Conservation (phyloP, 1,284 basidiomycete species). For the Ustilago crameri region DNA sequence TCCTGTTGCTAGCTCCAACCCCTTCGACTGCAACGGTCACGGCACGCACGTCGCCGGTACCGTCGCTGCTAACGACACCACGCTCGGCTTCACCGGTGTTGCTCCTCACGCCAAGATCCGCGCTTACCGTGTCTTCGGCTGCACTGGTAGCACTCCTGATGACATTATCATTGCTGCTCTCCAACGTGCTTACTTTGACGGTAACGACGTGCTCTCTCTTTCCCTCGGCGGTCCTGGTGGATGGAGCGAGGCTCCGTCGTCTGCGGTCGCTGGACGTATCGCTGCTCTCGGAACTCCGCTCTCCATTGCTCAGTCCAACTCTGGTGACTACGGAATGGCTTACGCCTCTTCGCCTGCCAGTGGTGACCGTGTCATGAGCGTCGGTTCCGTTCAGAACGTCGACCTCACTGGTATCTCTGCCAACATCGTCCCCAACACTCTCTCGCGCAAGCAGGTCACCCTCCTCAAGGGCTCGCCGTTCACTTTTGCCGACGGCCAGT, state of each 20-base stretch:
- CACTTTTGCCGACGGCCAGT: constrained; percentile 35
- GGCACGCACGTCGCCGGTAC: constrained; percentile 77
- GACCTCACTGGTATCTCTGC: constrained; percentile 49
- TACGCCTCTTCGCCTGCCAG: constrained; percentile 69
- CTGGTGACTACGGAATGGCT: constrained; percentile 68
- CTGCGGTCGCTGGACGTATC: constrained; percentile 44
- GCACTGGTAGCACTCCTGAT: constrained; percentile 63
- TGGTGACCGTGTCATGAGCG: constrained; percentile 65
- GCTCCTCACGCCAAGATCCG: constrained; percentile 56
- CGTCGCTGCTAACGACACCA: constrained; percentile 73
- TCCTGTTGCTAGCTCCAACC: constrained; percentile 68
- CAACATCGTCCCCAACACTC: constrained; percentile 33
- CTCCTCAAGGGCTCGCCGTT: constrained; percentile 47
- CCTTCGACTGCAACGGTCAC: constrained; percentile 67
- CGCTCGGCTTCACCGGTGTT: constrained; percentile 55
- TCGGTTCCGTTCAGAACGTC: constrained; percentile 65
- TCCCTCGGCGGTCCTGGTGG: constrained; percentile 73
- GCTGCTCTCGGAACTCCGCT: constrained; percentile 45
- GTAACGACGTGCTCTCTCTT: constrained; percentile 74
- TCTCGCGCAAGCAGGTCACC: constrained; percentile 35
- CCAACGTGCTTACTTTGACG: constrained; percentile 62
- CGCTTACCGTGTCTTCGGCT: constrained; percentile 70
- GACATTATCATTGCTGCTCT: constrained; percentile 69
- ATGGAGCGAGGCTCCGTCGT: constrained; percentile 36
- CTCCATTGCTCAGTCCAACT: constrained; percentile 68